A percentile compares a stretch with the other conserved stretches of the same genome.
phyloP scores from a whole-genome alignment of 1,139 yeast species.

The Barnettozyma hawaiiensis region DNA sequence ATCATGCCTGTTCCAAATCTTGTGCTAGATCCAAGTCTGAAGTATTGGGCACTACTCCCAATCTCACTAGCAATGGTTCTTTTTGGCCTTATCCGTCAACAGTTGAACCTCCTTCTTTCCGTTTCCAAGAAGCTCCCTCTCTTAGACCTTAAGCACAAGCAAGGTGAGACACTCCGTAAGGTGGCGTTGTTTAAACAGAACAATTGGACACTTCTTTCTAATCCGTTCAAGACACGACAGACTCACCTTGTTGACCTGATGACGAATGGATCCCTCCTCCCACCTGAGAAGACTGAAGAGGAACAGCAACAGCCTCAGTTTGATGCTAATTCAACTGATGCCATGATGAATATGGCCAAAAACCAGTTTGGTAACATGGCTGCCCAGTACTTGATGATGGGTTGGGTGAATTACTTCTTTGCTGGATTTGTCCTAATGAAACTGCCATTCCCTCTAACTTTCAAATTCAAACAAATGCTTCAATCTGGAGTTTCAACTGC shows the following conservation, averaged over 20 bases:
- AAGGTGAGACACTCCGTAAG: conserved; percentile 50
- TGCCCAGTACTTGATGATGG: conserved; percentile 92
- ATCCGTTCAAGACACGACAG: conserved; percentile 47
- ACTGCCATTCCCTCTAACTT: conserved; percentile 77
- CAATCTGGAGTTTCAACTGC: conserved; percentile 84
- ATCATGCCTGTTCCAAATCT: conserved; percentile 39
- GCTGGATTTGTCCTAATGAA: conserved; percentile 86
- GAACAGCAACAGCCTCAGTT: conserved; percentile 56
- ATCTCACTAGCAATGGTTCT: conserved; percentile 86
- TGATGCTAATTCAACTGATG: conserved; percentile 69
- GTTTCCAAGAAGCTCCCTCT: conserved; percentile 51
- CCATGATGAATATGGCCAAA: conserved; percentile 74
- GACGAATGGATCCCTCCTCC: conserved; percentile 45
- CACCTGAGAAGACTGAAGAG: conserved; percentile 34
- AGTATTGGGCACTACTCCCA: conserved; percentile 89
- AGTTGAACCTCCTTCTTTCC: conserved; percentile 56
- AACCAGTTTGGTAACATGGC: conserved; percentile 76
- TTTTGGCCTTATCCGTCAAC: conserved; percentile 78
- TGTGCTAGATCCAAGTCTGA: conserved; percentile 72
- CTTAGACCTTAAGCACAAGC: conserved; percentile 46
- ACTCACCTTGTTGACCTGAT: conserved; percentile 40
- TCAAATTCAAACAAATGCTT: conserved; percentile 85
- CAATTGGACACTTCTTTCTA: conserved; percentile 38
- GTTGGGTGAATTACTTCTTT: conserved; percentile 92
- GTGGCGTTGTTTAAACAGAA: conserved; percentile 50